These are phyloP conservation scores for Zymoseptoria ardabiliae DNA, from an alignment of 2,329 filamentous ascomycete genomes.

Conservation along the genomic window DNA sequence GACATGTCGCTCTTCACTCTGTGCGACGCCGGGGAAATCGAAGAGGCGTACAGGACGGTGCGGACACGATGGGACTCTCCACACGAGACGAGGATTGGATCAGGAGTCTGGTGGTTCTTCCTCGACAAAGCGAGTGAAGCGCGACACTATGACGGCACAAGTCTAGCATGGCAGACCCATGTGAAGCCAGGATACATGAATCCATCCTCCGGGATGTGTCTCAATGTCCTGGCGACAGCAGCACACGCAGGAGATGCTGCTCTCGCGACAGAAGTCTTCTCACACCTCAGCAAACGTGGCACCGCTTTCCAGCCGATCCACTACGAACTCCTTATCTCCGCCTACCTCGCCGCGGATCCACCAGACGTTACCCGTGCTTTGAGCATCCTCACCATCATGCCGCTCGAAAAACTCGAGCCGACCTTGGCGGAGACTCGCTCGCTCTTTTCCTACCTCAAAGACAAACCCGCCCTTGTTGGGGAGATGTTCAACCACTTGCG, in stretches of 20 bases:
- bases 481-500: conserved; percentile 52
- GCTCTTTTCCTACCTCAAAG: conserved; percentile 51
- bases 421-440: conserved; percentile 55
- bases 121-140: conserved; percentile 66
- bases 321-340: conserved; percentile 71
- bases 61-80: conserved; percentile 46
- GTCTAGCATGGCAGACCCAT: conserved; percentile 62
- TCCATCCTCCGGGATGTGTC: conserved; percentile 57
- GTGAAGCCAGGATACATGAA: conserved; percentile 54
- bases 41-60: conserved; percentile 67
- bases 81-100: conserved; percentile 37
- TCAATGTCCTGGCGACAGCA: conserved; percentile 65
- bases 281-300: conserved; percentile 52
- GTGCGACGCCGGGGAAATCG: conserved; percentile 63
- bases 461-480: conserved; percentile 40
- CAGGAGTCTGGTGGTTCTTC: conserved; percentile 59
- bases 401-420: conserved; percentile 52
- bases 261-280: conserved; percentile 65
- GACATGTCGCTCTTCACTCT: conserved; percentile 71
- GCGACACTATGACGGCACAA: conserved; percentile 54
- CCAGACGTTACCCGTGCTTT: conserved; percentile 59
- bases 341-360: conserved; percentile 51
- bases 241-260: conserved; percentile 59
- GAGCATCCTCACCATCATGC: conserved; percentile 66
- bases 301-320: conserved; percentile 58